Evolutionary conservation across 2,329 filamentous ascomycete genomes (phyloP).

Genomic region (Fusarium sp.): DNA sequence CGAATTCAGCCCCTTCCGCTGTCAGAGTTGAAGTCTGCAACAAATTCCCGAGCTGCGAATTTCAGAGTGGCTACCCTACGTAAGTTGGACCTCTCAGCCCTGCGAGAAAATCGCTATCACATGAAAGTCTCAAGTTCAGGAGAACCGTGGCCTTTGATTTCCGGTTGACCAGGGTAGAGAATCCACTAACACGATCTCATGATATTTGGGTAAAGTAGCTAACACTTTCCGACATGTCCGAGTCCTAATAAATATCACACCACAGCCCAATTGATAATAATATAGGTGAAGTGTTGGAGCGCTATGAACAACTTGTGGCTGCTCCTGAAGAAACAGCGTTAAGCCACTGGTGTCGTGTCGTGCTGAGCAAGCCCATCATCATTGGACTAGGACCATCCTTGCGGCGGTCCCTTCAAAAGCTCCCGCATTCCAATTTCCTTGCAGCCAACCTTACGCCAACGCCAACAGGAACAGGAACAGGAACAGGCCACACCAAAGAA

Average conservation of each 20-base stretch:
- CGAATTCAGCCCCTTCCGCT: neutral
- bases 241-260: slow-evolving; percentile 22
- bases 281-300: neutral
- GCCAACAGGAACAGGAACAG: neutral
- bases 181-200: slow-evolving; percentile 2
- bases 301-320: neutral
- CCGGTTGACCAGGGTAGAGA: slow-evolving; percentile 7
- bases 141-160: neutral
- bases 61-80: neutral
- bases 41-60: neutral
- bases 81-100: neutral
- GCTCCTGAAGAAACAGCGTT: slow-evolving; percentile 20
- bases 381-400: slow-evolving; percentile 39
- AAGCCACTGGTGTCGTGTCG: slow-evolving; percentile 18
- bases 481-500: slow-evolving; percentile 5
- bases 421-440: slow-evolving; percentile 17
- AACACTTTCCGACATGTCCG: slow-evolving; percentile 6
- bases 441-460: neutral
- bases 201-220: slow-evolving; percentile 27
- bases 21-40: neutral
- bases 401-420: slow-evolving; percentile 22
- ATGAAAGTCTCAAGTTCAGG: slow-evolving; percentile 9
- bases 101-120: slow-evolving; percentile 3
- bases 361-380: slow-evolving; percentile 18
- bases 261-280: slow-evolving; percentile 8